Conservation (phyloP, 2,329 filamentous ascomycete genomes). For the Chaetomiaceae sp. region DNA sequence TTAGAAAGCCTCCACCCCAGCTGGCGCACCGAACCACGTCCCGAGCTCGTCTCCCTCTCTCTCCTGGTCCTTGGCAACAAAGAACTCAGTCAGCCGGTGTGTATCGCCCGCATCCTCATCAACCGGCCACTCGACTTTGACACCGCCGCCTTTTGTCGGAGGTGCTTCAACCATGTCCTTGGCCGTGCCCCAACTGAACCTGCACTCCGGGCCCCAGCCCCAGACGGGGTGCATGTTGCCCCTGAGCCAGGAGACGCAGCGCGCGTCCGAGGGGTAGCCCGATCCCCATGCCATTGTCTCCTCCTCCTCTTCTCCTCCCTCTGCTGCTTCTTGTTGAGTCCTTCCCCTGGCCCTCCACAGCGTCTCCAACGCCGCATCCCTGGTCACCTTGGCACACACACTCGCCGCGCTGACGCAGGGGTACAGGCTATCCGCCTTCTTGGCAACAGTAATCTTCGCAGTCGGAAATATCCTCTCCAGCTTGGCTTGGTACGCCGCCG, state of each 20-base stretch:
- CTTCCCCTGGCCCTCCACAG: slow-evolving; percentile 49
- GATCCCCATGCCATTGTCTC: slow-evolving; percentile 70
- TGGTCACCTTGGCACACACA: slow-evolving; percentile 92
- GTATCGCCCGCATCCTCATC: slow-evolving; percentile 68
- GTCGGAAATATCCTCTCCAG: slow-evolving; percentile 81
- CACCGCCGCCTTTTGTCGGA: slow-evolving; percentile 53
- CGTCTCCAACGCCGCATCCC: slow-evolving; percentile 82
- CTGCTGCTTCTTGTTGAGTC: slow-evolving; percentile 23
- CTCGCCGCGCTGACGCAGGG: slow-evolving; percentile 90
- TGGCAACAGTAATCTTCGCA: slow-evolving; percentile 68
- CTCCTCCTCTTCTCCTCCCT: slow-evolving; percentile 30
- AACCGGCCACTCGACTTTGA: slow-evolving; percentile 79
- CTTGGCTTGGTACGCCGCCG: slow-evolving; percentile 76
- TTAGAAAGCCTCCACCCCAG: slow-evolving; percentile 65
- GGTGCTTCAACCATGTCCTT: slow-evolving; percentile 89
- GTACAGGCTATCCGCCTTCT: slow-evolving; percentile 90
- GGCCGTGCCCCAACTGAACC: slow-evolving; percentile 93
- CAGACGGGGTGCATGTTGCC: slow-evolving; percentile 88
- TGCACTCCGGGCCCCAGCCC: slow-evolving; percentile 88
- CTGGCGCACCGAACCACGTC: slow-evolving; percentile 76
- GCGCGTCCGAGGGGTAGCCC: slow-evolving; percentile 84
- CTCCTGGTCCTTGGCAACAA: slow-evolving; percentile 42
- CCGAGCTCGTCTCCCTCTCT: slow-evolving; percentile 62
- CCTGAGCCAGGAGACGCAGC: slow-evolving; percentile 77
- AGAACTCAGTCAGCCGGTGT: slow-evolving; percentile 72